Percentiles rank a stretch among this genome's conserved stretches.
Conservation (phyloP, 495 filamentous ascomycete genomes). For the Umbilicaria muhlenbergii region DNA sequence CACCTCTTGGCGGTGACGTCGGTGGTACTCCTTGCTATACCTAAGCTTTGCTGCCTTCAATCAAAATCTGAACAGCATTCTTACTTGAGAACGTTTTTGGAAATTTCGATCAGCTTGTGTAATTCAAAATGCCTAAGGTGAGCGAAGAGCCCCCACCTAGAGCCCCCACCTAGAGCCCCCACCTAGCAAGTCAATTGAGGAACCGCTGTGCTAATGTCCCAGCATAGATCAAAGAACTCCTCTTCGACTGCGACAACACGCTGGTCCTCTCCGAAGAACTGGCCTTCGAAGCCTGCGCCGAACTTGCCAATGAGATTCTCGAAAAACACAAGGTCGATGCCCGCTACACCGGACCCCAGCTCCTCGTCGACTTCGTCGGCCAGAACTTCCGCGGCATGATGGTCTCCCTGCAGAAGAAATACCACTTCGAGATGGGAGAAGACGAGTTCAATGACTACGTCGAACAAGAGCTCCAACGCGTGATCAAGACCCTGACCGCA, state of each 20-base stretch:
- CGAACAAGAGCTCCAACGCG: constrained; percentile 61
- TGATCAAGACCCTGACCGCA: constrained; percentile 61
- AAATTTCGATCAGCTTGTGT: no score
- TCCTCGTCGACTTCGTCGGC: constrained; percentile 83
- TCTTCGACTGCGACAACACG: constrained; percentile 97
- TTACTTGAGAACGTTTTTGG: no score
- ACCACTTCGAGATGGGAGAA: constrained; percentile 48
- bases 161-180: no score
- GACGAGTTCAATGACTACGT: constrained; percentile 68
- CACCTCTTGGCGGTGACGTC: no score
- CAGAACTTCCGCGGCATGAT: constrained; percentile 96
- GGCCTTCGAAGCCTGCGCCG: constrained; percentile 88
- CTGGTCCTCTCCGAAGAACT: constrained; percentile 83
- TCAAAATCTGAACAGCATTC: no score
- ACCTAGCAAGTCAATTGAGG: no score
- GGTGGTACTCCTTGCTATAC: no score
- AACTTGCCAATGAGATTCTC: constrained; percentile 84
- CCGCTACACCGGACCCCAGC: constrained; percentile 64
- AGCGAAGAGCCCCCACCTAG: no score
- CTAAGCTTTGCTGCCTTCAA: no score
- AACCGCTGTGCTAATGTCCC: no score
- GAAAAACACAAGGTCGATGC: constrained; percentile 43
- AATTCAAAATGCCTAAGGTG: no score
- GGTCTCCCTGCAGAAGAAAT: constrained; percentile 56
- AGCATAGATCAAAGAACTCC: constrained; percentile 56